Base-by-base conservation (phyloP, 805 yeast species). In the Wickerhamomyces mucosus region DNA sequence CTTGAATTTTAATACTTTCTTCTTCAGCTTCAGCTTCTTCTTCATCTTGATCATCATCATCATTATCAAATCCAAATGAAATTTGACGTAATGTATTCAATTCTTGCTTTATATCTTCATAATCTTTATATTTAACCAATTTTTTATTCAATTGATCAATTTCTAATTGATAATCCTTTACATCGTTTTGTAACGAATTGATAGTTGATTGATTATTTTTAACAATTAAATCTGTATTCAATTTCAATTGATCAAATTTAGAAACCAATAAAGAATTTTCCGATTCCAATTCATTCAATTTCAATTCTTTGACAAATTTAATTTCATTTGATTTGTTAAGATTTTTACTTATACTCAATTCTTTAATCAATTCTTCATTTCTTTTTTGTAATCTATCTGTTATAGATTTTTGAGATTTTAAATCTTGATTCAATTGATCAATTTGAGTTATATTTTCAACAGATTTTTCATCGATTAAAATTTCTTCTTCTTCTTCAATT, bases 91-190 rank as follows among this genome's bases (percentile, higher is more conserved):
- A 52, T 17, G 85, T 69, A 14, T 67, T 69, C 41, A 88, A 60
- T 46, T 88, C 96, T 30, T 72, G 69, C 51, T 84, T 85, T 29
- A 86, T 51, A 39, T 83, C 86, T 32, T 81, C 86, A 53, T 88
- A 86, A 50, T 86, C 95, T 3, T 66, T 57, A 31, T 75, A 71
- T 20, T 60, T 53, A 4, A 59, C 58, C 27, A 79, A 48, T 34
- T 70, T 68, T 17, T 58, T 56, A 45, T 69, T 71, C 41, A 81
- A 58, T 5, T 52, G 49, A 8, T 59, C 61, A 17, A 72, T 53
- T 49, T 79, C 84, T 15, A 69, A 56, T 17, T 59, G 53, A 8
- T 63, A 46, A 7, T 56, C 38, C 3, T 65, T 66, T 4, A 62
- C 37, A 28, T 63, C 59, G 21, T 59, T 55, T 3, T 47, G 42